These are phyloP conservation scores for Starmera quercuum DNA, from an alignment of 805 yeast genomes.

Conservation along the genomic window DNA sequence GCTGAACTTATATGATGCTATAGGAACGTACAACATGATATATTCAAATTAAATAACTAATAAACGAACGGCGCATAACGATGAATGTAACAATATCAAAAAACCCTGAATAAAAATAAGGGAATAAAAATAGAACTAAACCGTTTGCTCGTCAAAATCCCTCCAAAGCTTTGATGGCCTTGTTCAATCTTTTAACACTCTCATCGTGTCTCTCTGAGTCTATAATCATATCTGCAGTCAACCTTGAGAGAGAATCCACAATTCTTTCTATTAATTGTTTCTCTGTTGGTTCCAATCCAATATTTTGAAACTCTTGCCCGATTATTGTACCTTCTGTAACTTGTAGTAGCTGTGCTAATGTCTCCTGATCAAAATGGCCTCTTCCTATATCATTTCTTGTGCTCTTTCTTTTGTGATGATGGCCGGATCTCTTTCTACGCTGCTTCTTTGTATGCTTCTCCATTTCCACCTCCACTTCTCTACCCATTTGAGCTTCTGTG, in stretches of 20 bases:
- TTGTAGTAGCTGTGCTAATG: conserved; percentile 27
- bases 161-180: conserved; percentile 79
- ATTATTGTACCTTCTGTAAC: conserved; percentile 34
- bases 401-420: conserved; percentile 1
- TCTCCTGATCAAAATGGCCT: conserved; percentile 21
- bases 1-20: too few species aligned
- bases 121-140: too few species aligned
- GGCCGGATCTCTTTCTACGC: conserved; percentile 3
- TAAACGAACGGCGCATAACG: too few species aligned
- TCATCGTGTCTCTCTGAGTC: conserved; percentile 77
- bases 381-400: conserved; percentile 9
- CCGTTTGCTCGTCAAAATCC: too few species aligned
- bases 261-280: conserved; percentile 76
- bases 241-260: conserved; percentile 74
- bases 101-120: too few species aligned
- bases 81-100: too few species aligned
- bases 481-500: conserved; percentile 9
- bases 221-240: conserved; percentile 85
- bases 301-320: conserved; percentile 58
- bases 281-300: conserved; percentile 70
- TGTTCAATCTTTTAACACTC: conserved; percentile 71
- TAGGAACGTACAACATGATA: too few species aligned
- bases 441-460: conserved; percentile 4
- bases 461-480: conserved; percentile 1
- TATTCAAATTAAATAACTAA: too few species aligned